These are phyloP conservation scores for Stereum hirsutum DNA, from an alignment of 1,284 basidiomycete species.

Conservation along the genomic window DNA sequence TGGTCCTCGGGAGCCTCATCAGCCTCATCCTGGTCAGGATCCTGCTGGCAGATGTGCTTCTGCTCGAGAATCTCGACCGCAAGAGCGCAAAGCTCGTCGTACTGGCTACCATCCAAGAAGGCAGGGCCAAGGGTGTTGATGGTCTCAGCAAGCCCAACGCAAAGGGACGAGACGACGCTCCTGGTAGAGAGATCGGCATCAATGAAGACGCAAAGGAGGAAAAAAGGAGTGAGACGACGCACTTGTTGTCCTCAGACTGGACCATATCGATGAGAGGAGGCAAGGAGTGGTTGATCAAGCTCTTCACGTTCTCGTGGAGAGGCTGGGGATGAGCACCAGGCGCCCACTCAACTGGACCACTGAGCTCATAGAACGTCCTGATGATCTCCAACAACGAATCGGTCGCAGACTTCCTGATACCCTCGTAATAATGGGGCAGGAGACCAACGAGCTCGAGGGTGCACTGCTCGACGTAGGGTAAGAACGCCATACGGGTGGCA, in stretches of 20 bases:
- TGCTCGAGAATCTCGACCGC: constrained; percentile 83
- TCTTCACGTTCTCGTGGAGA: constrained; percentile 72
- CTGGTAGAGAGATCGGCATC: constrained; percentile 36
- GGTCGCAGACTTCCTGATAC: constrained; percentile 91
- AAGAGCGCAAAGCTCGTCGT: constrained; percentile 75
- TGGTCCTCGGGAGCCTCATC: constrained; percentile 77
- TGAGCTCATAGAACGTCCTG: constrained; percentile 88
- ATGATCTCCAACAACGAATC: constrained; percentile 88
- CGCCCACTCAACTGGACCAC: constrained; percentile 76
- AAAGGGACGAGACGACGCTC: constrained; percentile 80
- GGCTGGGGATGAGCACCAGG: constrained; percentile 56
- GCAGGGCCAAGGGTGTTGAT: constrained; percentile 87
- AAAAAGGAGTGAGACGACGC: constrained; percentile 30
- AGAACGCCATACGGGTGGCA: constrained; percentile 78
- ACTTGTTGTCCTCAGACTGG: constrained; percentile 97
- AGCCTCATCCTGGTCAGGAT: constrained; percentile 88
- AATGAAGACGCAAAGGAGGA: constrained; percentile 2
- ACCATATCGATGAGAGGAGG: constrained; percentile 83
- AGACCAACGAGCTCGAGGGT: constrained; percentile 80
- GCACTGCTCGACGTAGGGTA: constrained; percentile 80
- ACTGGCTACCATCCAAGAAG: constrained; percentile 66
- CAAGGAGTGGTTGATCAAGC: constrained; percentile 75
- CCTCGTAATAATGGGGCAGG: constrained; percentile 94
- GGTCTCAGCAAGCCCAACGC: constrained; percentile 83
- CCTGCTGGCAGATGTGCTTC: constrained; percentile 92